Conservation (phyloP, 2,329 filamentous ascomycete genomes). For the Ascochyta viciae-villosae region DNA sequence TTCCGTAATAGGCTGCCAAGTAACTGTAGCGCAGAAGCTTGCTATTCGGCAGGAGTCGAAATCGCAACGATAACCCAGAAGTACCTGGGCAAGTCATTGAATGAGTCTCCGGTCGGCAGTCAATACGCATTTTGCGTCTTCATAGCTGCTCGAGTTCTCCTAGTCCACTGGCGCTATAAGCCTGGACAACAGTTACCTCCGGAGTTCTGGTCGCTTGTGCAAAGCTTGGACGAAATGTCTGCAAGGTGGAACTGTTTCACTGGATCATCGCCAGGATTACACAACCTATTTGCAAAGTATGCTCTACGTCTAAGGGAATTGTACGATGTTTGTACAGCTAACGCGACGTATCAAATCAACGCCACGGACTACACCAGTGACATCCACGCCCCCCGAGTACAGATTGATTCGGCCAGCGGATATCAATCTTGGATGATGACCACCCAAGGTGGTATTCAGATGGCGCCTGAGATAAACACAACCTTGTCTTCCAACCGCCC, state of each 20-base stretch:
- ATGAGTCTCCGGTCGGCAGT: slow-evolving; percentile 18
- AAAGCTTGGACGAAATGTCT: slow-evolving; percentile 29
- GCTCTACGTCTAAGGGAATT: slow-evolving; percentile 17
- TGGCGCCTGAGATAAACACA: not conserved
- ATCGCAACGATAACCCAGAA: slow-evolving; percentile 30
- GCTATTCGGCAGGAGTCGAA: slow-evolving; percentile 23
- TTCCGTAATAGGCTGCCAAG: slow-evolving; percentile 23
- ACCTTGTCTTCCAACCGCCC: not conserved
- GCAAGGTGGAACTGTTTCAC: slow-evolving; percentile 16
- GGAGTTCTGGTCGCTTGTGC: slow-evolving; percentile 27
- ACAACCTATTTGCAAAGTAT: slow-evolving; percentile 20
- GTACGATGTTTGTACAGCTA: slow-evolving; percentile 13
- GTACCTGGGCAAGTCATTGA: slow-evolving; percentile 22
- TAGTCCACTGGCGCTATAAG: slow-evolving; percentile 25
- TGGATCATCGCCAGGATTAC: not conserved
- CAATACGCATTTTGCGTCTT: slow-evolving; percentile 30
- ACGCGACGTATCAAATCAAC: slow-evolving; percentile 16
- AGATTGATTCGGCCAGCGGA: not conserved
- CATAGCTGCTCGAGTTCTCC: slow-evolving; percentile 27
- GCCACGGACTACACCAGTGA: slow-evolving; percentile 23
- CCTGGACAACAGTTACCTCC: slow-evolving; percentile 12
- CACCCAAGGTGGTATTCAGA: not conserved
- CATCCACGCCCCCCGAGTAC: slow-evolving; percentile 1
- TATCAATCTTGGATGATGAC: slow-evolving; percentile 1
- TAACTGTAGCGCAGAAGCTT: slow-evolving; percentile 24